Conservation (phyloP, 2,329 filamentous ascomycete species). For the Neonectria ditissima region DNA sequence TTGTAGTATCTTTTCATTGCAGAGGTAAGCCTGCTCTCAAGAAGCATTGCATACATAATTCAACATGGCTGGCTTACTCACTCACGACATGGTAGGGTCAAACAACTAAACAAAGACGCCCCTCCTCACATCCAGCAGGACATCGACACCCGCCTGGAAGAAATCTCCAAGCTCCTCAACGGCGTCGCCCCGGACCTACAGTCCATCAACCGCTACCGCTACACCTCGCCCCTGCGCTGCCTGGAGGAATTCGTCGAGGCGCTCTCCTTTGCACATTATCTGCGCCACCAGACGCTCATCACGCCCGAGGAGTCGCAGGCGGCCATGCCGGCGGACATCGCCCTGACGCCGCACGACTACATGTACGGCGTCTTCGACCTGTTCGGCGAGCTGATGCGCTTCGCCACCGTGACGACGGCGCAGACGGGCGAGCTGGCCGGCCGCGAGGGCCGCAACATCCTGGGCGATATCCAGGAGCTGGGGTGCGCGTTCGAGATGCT, state of each 20-base stretch:
- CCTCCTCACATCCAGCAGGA: constrained; percentile 78
- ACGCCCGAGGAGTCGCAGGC: constrained; percentile 70
- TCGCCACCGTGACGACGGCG: constrained; percentile 89
- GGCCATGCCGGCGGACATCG: constrained; percentile 64
- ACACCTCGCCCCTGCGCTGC: constrained; percentile 82
- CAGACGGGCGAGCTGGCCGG: constrained; percentile 70
- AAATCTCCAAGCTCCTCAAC: constrained; percentile 77
- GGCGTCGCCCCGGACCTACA: constrained; percentile 79
- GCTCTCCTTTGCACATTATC: constrained; percentile 88
- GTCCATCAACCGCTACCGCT: constrained; percentile 84
- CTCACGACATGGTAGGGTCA: constrained; percentile 64
- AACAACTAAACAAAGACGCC: constrained; percentile 70
- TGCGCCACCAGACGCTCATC: constrained; percentile 81
- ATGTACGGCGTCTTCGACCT: constrained; percentile 92
- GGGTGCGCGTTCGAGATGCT: constrained; percentile 82
- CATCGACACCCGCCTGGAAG: constrained; percentile 74
- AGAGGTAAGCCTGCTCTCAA: constrained; percentile 48
- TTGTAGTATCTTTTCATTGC: constrained; percentile 53
- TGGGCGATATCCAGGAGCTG: constrained; percentile 84
- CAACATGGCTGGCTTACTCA: constrained; percentile 4
- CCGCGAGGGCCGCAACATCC: constrained; percentile 66
- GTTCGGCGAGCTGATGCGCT: constrained; percentile 96
- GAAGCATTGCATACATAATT: constrained; percentile 3
- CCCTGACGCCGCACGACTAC: constrained; percentile 85
- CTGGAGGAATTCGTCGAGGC: constrained; percentile 97